phyloP scores from a whole-genome alignment of 148 eudicot species.

The Dianthus caryophyllus region DNA sequence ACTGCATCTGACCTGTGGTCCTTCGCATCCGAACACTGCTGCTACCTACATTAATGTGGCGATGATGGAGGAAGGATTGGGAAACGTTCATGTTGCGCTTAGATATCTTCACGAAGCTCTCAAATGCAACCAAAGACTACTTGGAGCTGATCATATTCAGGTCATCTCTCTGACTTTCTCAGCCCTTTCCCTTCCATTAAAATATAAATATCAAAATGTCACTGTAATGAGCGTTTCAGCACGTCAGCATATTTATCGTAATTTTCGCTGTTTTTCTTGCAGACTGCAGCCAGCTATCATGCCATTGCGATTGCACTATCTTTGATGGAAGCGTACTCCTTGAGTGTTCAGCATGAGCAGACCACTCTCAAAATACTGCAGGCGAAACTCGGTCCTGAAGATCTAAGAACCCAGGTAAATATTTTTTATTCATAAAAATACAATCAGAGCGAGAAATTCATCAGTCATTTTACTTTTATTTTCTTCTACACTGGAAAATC shows the following conservation, averaged over 20 bases:
- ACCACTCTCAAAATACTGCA: conserved; percentile 84
- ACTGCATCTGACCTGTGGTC: conserved; percentile 87
- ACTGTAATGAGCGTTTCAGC: background rate
- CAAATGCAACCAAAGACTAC: conserved; percentile 85
- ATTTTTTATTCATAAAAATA: background rate
- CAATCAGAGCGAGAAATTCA: too few species aligned
- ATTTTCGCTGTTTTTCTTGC: conserved; percentile 10
- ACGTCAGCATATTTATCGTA: conserved; percentile 4
- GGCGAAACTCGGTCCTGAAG: conserved; percentile 89
- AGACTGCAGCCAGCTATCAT: conserved; percentile 99
- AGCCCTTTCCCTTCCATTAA: background rate
- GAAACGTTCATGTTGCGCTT: conserved; percentile 88
- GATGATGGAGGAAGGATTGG: conserved; percentile 99
- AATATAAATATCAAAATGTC: too few species aligned
- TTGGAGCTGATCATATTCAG: conserved; percentile 92
- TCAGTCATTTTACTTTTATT: background rate
- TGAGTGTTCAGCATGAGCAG: conserved; percentile 95
- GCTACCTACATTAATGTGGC: conserved; percentile 96
- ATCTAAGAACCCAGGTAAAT: conserved; percentile 82
- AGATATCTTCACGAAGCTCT: conserved; percentile 95
- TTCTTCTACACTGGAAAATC: conserved; percentile 4
- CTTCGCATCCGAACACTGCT: conserved; percentile 95
- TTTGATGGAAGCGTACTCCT: conserved; percentile 90
- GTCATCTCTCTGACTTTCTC: conserved; percentile 34
- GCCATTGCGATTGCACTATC: conserved; percentile 97